Evolutionary conservation across 164 flowering plant genomes (phyloP).

Genomic region (Liriodendron chinense): DNA sequence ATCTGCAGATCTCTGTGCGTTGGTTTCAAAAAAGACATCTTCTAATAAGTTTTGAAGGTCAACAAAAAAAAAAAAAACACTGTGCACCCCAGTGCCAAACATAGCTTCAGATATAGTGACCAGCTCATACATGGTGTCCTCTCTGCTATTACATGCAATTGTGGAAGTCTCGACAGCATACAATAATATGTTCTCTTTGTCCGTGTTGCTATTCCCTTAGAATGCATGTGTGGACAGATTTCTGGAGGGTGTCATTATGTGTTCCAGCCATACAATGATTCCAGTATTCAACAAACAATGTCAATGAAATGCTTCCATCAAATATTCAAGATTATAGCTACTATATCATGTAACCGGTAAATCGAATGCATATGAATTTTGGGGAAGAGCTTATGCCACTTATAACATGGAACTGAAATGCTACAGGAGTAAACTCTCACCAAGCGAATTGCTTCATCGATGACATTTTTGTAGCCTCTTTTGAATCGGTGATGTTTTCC

Average conservation of each 20-base stretch:
- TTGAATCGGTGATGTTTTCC: conserved; percentile 96
- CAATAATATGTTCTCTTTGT: background rate
- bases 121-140: background rate
- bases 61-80: background rate
- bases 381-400: conserved; percentile 1
- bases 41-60: background rate
- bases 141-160: background rate
- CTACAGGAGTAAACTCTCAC: conserved; percentile 34
- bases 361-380: background rate
- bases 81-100: background rate
- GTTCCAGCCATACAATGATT: background rate
- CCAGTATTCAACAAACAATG: background rate
- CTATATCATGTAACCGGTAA: background rate
- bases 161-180: background rate
- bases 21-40: too few species aligned
- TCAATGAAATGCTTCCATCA: background rate
- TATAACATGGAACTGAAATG: background rate
- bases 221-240: background rate
- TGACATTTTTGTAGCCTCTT: conserved; percentile 98
- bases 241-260: background rate
- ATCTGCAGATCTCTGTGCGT: too few species aligned
- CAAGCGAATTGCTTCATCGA: conserved; percentile 97
- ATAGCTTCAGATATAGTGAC: background rate
- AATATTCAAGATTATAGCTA: background rate
- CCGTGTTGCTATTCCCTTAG: background rate